These are phyloP conservation scores for Boletus reticulatus DNA, from an alignment of 768 basidiomycete genomes.

Conservation along the genomic window DNA sequence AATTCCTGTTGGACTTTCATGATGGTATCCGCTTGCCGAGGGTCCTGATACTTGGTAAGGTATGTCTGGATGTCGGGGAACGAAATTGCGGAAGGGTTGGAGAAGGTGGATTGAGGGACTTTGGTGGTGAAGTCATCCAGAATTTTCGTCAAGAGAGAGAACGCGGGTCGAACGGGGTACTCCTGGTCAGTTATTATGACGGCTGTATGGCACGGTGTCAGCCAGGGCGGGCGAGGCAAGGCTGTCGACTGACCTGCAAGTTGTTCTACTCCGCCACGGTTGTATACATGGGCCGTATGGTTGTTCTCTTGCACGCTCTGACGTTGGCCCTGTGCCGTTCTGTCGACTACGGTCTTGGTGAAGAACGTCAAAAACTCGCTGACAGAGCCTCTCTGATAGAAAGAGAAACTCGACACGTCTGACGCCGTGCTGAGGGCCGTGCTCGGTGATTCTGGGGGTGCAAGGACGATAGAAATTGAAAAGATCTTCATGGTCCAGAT, in stretches of 20 bases:
- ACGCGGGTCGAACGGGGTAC: constrained; percentile 95
- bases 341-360: constrained; percentile 86
- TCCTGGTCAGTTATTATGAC: constrained; percentile 94
- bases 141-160: constrained; percentile 89
- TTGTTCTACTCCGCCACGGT: constrained; percentile 81
- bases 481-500: constrained; percentile 76
- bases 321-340: constrained; percentile 83
- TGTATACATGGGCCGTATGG: constrained; percentile 93
- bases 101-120: constrained; percentile 69
- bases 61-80: constrained; percentile 79
- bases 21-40: constrained; percentile 93
- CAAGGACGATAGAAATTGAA: constrained; percentile 70
- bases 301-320: constrained; percentile 94
- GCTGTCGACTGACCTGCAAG: constrained; percentile 62
- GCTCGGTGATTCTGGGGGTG: constrained; percentile 62
- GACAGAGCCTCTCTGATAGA: constrained; percentile 87
- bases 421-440: constrained; percentile 63
- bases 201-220: constrained; percentile 41
- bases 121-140: constrained; percentile 89
- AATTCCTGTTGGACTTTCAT: constrained; percentile 98
- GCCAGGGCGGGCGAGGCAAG: neutral
- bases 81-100: constrained; percentile 62
- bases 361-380: constrained; percentile 94
- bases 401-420: constrained; percentile 89
- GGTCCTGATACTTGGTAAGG: constrained; percentile 93